These are phyloP conservation scores for Wilcoxina mikolae DNA, from an alignment of 495 filamentous ascomycete species.

Conservation along the genomic window DNA sequence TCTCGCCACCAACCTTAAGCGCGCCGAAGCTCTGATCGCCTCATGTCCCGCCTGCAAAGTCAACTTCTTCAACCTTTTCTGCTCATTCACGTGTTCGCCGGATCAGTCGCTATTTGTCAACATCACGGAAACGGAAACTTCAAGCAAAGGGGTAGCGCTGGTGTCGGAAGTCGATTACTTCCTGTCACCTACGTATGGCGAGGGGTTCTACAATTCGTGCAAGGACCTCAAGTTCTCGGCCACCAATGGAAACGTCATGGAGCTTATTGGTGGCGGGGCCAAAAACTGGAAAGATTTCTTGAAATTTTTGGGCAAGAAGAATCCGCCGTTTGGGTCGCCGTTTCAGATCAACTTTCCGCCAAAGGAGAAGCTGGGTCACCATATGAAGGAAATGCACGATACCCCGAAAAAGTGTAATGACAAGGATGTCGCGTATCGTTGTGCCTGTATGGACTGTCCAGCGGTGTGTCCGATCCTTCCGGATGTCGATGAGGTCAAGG, in stretches of 20 bases:
- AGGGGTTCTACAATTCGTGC: slow-evolving; percentile 88
- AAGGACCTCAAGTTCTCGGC: slow-evolving; percentile 97
- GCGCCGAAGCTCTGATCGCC: slow-evolving; percentile 75
- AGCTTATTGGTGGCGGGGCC: slow-evolving; percentile 86
- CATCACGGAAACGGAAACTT: slow-evolving; percentile 57
- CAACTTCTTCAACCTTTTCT: slow-evolving; percentile 97
- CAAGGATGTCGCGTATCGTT: slow-evolving; percentile 67
- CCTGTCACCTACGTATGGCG: slow-evolving; percentile 72
- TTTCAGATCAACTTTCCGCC: slow-evolving; percentile 94
- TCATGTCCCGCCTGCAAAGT: slow-evolving; percentile 89
- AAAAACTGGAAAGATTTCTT: slow-evolving; percentile 76
- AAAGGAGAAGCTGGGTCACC: slow-evolving; percentile 32
- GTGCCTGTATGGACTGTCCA: slow-evolving; percentile 85
- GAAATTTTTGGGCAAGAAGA: slow-evolving; percentile 84
- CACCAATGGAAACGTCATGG: slow-evolving; percentile 81
- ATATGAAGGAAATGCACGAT: slow-evolving; percentile 49
- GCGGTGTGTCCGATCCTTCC: slow-evolving; percentile 68
- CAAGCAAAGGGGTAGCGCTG: slow-evolving; percentile 49
- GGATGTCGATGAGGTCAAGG: slow-evolving; percentile 46
- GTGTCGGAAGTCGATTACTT: slow-evolving; percentile 84
- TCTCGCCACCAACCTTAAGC: slow-evolving; percentile 64
- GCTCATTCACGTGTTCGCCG: slow-evolving; percentile 92
- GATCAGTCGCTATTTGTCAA: slow-evolving; percentile 93
- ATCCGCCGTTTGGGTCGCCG: slow-evolving; percentile 62
- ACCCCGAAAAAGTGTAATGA: slow-evolving; percentile 73